phyloP scores from a whole-genome alignment of 2,329 filamentous ascomycete genomes.

The Clarireedia hainanense region DNA sequence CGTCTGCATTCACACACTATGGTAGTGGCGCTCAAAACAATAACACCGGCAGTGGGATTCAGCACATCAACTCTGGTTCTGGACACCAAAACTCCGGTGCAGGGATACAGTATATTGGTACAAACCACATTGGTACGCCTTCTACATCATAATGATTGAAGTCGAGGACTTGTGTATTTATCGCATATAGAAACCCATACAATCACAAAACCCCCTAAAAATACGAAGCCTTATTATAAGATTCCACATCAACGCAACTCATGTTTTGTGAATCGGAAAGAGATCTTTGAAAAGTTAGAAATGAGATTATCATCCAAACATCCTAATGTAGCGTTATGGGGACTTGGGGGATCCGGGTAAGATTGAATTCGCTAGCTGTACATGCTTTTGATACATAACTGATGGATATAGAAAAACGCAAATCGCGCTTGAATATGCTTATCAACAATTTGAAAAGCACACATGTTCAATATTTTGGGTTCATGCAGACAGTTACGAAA shows the following conservation, averaged over 20 bases:
- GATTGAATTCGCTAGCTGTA: not conserved
- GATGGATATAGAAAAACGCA: not conserved
- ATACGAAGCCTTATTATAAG: too few species aligned
- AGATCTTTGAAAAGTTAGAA: not conserved
- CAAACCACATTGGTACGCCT: constrained; percentile 7
- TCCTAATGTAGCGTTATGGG: not conserved
- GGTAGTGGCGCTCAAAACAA: constrained; percentile 9
- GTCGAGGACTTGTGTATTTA: too few species aligned
- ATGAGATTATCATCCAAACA: not conserved
- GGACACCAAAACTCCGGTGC: constrained; percentile 1
- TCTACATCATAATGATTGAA: constrained; percentile 1
- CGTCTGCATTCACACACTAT: not conserved
- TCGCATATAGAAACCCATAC: too few species aligned
- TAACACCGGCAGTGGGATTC: constrained; percentile 5
- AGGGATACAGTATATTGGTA: constrained; percentile 6
- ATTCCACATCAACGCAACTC: not conserved
- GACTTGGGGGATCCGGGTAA: not conserved
- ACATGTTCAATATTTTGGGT: not conserved
- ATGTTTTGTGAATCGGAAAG: not conserved
- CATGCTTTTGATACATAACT: not conserved
- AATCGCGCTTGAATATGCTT: not conserved
- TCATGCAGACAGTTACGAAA: not conserved
- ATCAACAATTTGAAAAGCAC: not conserved
- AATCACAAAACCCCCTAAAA: too few species aligned
- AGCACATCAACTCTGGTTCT: constrained; percentile 6